Evolutionary conservation across 164 flowering plant genomes (phyloP).

Genomic region (Amborella trichopoda): DNA sequence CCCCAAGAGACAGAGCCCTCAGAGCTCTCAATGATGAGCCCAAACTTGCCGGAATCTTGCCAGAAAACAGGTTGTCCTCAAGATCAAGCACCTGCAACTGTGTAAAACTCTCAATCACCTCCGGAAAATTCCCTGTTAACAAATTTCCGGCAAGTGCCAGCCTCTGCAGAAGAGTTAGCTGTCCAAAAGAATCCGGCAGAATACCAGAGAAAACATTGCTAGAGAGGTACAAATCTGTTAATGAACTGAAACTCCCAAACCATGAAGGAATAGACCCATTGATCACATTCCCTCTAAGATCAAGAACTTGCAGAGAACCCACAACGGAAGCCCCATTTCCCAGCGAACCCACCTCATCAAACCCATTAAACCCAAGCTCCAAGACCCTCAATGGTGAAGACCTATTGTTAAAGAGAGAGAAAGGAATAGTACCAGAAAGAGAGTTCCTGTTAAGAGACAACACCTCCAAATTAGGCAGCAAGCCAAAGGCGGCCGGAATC

Average conservation of each 20-base stretch:
- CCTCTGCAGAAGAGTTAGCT: constrained; percentile 34
- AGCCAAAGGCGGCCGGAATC: constrained; percentile 52
- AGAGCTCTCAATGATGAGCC: constrained; percentile 23
- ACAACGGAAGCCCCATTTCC: constrained; percentile 11
- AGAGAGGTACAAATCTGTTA: constrained; percentile 35
- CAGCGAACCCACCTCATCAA: constrained; percentile 43
- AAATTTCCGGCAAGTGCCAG: constrained; percentile 50
- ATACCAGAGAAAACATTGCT: constrained; percentile 35
- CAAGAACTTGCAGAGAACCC: constrained; percentile 40
- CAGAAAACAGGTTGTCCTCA: constrained; percentile 44
- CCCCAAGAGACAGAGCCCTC: constrained; percentile 34
- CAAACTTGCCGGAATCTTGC: constrained; percentile 34
- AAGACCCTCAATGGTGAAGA: constrained; percentile 35
- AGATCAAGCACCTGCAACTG: constrained; percentile 38
- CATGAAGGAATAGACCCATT: constrained; percentile 47
- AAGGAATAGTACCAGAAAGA: constrained; percentile 52
- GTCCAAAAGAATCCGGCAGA: constrained; percentile 34
- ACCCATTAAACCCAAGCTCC: constrained; percentile 51
- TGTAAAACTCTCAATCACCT: constrained; percentile 27
- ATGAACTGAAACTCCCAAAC: constrained; percentile 27
- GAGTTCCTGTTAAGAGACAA: constrained; percentile 52
- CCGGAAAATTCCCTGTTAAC: constrained; percentile 37
- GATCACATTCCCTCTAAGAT: constrained; percentile 49
- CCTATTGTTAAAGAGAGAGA: constrained; percentile 27
- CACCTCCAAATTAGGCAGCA: constrained; percentile 43